Evolutionary conservation across 139 green algal species (phyloP), one percentile per base, ranked within the genome.

Genomic region (Chlorella vulgaris): DNA sequence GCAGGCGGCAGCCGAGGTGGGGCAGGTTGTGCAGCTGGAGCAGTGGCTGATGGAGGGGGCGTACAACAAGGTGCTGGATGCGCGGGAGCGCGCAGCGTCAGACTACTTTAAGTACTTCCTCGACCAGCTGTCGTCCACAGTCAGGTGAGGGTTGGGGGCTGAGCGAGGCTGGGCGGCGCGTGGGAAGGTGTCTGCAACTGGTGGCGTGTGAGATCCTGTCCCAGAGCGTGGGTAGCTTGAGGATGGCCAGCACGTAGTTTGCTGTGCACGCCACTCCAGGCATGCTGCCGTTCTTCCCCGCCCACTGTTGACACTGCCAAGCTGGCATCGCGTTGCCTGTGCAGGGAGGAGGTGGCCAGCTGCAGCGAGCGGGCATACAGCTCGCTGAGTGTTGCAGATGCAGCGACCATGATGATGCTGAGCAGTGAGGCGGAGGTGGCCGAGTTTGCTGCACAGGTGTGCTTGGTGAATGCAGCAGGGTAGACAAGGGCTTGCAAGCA

Each of bases 31-130:
- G 24, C 87, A 97, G 83, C 83, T 99, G 74, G 96, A 99, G 90
- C 91, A 97, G 85, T 95, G 89, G 81, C 91, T 99, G 26, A 98
- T 99, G 96, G 95, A 99, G 88, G 96, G 96, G 15, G 90, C 96
- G 1, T 99, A 98, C 88, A 94, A 95, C 84, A 98, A 98, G 87
- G 94, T 98, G 51, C 19, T 31, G 4, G 42, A 26, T 1, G 31
- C 7, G 0, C 35, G 51, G 24, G 31, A 7, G 10, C 6, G 21
- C 35, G 73, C 43, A 19, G 8, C 7, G 29, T 65, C 70, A 6
- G 69, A 88, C 21, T 84, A 76, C 19, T 95, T 89, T 65, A 31
- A 31, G 26, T 91, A 93, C 88, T 97, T 94, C 80, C 89, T 97
- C 58, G 91, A 96, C 28, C 88, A 93, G 86, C 91, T 98, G 43